Conservation (phyloP, 768 basidiomycete genomes). For the Lentinula sp. region DNA sequence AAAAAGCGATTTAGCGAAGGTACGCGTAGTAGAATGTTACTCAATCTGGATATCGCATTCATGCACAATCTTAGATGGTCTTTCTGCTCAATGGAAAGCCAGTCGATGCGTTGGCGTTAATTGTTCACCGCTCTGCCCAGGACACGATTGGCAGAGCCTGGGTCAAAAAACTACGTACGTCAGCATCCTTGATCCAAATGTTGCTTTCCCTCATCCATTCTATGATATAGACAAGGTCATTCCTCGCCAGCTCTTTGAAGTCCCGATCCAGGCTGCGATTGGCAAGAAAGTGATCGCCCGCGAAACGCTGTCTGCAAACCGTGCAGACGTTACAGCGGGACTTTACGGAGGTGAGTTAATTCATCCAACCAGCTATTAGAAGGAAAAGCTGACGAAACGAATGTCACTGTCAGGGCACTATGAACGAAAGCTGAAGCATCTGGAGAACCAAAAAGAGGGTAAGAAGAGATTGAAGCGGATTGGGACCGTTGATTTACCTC, state of each 20-base stretch:
- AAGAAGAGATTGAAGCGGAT: constrained; percentile 87
- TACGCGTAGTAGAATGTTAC: constrained; percentile 20
- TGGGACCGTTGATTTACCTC: constrained; percentile 85
- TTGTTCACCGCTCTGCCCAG: constrained; percentile 80
- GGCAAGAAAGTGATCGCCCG: constrained; percentile 86
- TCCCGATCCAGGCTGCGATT: constrained; percentile 91
- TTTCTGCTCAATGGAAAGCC: constrained; percentile 86
- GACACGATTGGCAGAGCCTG: constrained; percentile 72
- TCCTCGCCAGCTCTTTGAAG: constrained; percentile 88
- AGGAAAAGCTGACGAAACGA: not conserved
- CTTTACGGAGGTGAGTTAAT: constrained; percentile 72
- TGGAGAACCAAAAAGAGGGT: constrained; percentile 89
- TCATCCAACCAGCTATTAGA: not conserved
- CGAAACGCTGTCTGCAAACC: constrained; percentile 79
- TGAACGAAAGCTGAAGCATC: constrained; percentile 87
- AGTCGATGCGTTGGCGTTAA: constrained; percentile 89
- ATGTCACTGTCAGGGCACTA: constrained; percentile 55
- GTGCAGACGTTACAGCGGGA: constrained; percentile 91
- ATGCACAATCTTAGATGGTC: constrained; percentile 54
- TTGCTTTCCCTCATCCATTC: too few species aligned
- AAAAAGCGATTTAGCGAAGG: constrained; percentile 77
- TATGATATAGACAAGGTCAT: constrained; percentile 72
- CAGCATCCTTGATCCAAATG: not conserved
- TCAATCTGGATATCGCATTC: not conserved
- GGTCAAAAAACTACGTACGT: constrained; percentile 89